These are phyloP conservation scores for Blastobotrys aristatus DNA, from an alignment of 1,139 yeast genomes.

Conservation along the genomic window DNA sequence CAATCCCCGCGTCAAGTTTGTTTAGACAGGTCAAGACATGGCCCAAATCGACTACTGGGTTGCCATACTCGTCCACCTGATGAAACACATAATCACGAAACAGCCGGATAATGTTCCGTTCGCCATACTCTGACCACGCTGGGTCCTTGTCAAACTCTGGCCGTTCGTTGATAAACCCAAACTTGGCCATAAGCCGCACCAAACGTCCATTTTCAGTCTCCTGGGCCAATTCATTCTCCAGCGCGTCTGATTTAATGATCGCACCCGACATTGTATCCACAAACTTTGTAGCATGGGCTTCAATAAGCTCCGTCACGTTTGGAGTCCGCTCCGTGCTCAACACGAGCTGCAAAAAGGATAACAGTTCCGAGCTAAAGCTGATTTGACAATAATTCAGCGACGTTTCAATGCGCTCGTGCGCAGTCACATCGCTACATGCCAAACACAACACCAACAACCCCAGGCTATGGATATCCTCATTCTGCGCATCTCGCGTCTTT, in stretches of 20 bases:
- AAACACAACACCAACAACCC: slow-evolving; percentile 59
- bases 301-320: slow-evolving; percentile 16
- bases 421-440: slow-evolving; percentile 35
- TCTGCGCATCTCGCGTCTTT: slow-evolving; percentile 40
- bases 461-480: slow-evolving; percentile 50
- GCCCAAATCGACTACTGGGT: slow-evolving; percentile 74
- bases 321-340: slow-evolving; percentile 5
- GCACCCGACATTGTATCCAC: slow-evolving; percentile 42
- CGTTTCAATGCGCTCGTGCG: slow-evolving; percentile 22
- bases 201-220: slow-evolving; percentile 88
- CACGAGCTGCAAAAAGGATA: slow-evolving; percentile 1
- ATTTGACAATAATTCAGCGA: slow-evolving; percentile 10
- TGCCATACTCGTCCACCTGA: slow-evolving; percentile 71
- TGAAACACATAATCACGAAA: slow-evolving; percentile 85
- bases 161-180: slow-evolving; percentile 72
- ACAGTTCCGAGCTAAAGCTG: slow-evolving; percentile 19
- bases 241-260: slow-evolving; percentile 54
- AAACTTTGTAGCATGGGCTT: slow-evolving; percentile 25
- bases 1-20: slow-evolving; percentile 88
- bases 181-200: slow-evolving; percentile 73
- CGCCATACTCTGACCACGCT: slow-evolving; percentile 72
- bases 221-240: slow-evolving; percentile 59
- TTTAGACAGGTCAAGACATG: slow-evolving; percentile 76
- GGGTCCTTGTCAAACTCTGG: slow-evolving; percentile 58
- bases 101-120: slow-evolving; percentile 65